Evolutionary conservation across 108 stramenopile genomes (phyloP).

Genomic region (Cyclotella distinguenda): DNA sequence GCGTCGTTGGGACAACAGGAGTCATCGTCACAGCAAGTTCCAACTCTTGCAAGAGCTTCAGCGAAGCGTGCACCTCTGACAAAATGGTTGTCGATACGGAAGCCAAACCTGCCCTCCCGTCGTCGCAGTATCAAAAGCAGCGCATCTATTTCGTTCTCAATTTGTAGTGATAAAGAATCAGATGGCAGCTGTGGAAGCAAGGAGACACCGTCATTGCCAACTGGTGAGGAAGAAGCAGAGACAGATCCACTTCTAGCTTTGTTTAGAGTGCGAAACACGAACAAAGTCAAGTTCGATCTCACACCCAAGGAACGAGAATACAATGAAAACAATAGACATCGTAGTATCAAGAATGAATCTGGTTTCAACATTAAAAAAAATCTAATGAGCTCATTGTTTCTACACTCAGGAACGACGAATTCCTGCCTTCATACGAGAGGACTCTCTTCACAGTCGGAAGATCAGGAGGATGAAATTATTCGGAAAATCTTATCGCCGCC

Average conservation of each 20-base stretch:
- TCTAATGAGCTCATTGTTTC: not conserved
- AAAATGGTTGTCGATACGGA: too few relatives aligned
- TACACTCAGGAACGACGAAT: not conserved
- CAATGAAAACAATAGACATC: not conserved
- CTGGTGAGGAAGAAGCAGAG: slow-evolving; percentile 3
- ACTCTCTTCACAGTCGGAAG: not conserved
- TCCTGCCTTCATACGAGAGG: not conserved
- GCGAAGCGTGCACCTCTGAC: too few relatives aligned
- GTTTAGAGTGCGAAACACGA: slow-evolving; percentile 44
- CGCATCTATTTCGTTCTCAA: too few relatives aligned
- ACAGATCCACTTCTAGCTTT: slow-evolving; percentile 28
- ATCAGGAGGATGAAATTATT: slow-evolving; percentile 21
- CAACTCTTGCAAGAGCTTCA: too few relatives aligned
- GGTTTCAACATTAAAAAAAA: slow-evolving; percentile 18
- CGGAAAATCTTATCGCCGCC: slow-evolving; percentile 26
- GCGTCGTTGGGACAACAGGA: too few relatives aligned
- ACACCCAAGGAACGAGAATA: not conserved
- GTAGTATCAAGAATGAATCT: not conserved
- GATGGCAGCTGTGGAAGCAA: not conserved
- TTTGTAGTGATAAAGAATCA: not conserved
- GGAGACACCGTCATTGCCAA: not conserved
- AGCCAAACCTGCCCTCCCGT: too few relatives aligned
- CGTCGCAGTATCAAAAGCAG: too few relatives aligned
- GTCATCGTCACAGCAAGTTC: too few relatives aligned
- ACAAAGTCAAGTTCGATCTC: slow-evolving; percentile 43